Percentiles rank a stretch among this genome's conserved stretches.
These are phyloP conservation scores for Decorospora gaudefroyi DNA, from an alignment of 2,329 filamentous ascomycete species.

Conservation along the genomic window DNA sequence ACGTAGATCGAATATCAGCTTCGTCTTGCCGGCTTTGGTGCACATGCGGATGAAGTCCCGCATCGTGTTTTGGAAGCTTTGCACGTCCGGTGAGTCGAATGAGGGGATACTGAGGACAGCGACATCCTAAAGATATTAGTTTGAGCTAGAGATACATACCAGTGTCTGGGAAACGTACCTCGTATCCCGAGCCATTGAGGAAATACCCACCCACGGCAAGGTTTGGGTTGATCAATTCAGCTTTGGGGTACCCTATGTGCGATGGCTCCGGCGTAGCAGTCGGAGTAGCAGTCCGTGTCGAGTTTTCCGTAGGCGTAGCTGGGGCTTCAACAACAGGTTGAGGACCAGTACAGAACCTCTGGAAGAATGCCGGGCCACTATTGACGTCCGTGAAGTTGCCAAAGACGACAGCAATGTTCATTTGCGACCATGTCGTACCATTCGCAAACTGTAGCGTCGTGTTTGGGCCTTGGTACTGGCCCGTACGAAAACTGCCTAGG, in stretches of 20 bases:
- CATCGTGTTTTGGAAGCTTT: slow-evolving; percentile 49
- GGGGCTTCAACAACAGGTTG: slow-evolving; percentile 18
- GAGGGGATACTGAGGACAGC: slow-evolving; percentile 54
- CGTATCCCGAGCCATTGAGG: slow-evolving; percentile 47
- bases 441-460: slow-evolving; percentile 46
- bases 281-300: slow-evolving; percentile 19
- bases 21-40: slow-evolving; percentile 58
- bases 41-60: slow-evolving; percentile 55
- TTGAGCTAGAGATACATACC: slow-evolving; percentile 39
- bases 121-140: slow-evolving; percentile 50
- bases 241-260: slow-evolving; percentile 47
- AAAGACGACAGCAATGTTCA: slow-evolving; percentile 41
- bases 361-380: slow-evolving; percentile 50
- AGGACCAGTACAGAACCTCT: slow-evolving; percentile 46
- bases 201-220: slow-evolving; percentile 54
- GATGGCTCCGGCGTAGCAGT: slow-evolving; percentile 33
- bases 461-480: slow-evolving; percentile 41
- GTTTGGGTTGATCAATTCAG: slow-evolving; percentile 43
- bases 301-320: slow-evolving; percentile 17
- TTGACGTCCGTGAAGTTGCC: slow-evolving; percentile 44
- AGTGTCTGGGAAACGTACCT: slow-evolving; percentile 35
- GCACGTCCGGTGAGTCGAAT: slow-evolving; percentile 43
- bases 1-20: slow-evolving; percentile 66
- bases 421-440: slow-evolving; percentile 37
- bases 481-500: slow-evolving; percentile 38